Conservation (phyloP, 805 yeast genomes). For the Candida ficus region DNA sequence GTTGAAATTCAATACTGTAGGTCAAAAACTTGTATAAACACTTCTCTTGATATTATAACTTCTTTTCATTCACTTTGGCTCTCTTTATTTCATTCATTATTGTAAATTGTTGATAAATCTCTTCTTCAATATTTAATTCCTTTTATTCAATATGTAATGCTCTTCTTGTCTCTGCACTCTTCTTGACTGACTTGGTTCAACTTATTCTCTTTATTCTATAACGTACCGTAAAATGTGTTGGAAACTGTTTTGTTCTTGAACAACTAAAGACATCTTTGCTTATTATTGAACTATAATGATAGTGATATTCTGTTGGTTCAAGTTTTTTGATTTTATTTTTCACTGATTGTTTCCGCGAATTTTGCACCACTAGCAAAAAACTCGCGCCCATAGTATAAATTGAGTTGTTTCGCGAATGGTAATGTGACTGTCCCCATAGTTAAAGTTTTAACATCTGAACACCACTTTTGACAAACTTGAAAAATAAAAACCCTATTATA, state of each 20-base stretch:
- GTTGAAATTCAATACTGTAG: too few relatives aligned
- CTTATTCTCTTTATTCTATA: conserved; percentile 4
- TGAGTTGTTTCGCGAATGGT: background rate
- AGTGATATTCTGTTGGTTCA: conserved; percentile 3
- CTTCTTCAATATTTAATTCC: background rate
- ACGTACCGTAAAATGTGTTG: conserved; percentile 99
- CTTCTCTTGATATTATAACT: too few relatives aligned
- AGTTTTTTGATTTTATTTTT: conserved; percentile 14
- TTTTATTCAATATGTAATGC: background rate
- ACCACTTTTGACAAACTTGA: too few relatives aligned
- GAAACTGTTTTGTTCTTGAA: conserved; percentile 98
- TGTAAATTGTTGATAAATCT: background rate
- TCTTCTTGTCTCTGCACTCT: background rate
- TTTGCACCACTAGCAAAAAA: background rate
- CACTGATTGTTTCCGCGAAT: conserved; percentile 6
- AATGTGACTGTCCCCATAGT: background rate
- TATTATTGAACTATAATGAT: conserved; percentile 8
- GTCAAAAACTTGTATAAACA: too few relatives aligned
- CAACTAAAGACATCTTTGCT: conserved; percentile 81
- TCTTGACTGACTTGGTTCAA: background rate
- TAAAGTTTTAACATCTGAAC: too few relatives aligned
- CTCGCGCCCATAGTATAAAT: background rate
- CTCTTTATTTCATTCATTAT: too few relatives aligned
- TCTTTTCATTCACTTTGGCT: too few relatives aligned
- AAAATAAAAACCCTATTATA: background rate